Base-by-base conservation (phyloP, 1,139 yeast genomes). In the Suhomyces terraborum region DNA sequence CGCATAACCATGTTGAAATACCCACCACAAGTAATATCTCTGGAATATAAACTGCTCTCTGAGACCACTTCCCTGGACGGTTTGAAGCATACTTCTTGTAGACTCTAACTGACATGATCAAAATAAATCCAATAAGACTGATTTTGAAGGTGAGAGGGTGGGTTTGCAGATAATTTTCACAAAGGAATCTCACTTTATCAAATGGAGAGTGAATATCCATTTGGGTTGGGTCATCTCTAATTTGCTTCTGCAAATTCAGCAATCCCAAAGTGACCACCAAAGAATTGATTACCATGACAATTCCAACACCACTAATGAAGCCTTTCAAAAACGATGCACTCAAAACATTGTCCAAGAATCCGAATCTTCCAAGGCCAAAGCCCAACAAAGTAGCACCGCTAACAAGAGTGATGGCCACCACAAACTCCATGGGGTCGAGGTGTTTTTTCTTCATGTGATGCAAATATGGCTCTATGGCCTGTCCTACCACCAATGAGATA, bases 281-380 rank as follows among this genome's bases (percentile, higher is more conserved):
- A 3, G 96, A 84, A 56, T 87, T 89, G 36, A 88, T 75, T 14
- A 88, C 72, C 93, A 93, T 91, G 8, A 91, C 91, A 13, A 88
- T 58, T 9, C 97, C 98, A n/a, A 93, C 95, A 0, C 95, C 96
- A 34, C 93, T 79, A 30, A 93, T 87, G 59, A 93, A 93, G 0
- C 98, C 98, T 51, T 94, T 77, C 22, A 93, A 69, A 28, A 93
- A 68, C 0, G 96, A 84, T 8, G 88, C 84, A 45, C 94, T 84
- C 41, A 93, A 70, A 0, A 93, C 91, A 47, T 88, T 88, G 54
- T 93, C 97, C 36, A 93, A 69, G 57, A 84, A 93, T 0, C 98
- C 98, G 51, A 89, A 81, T 40, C 97, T 69, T 4, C 88, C 77
- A 24, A 93, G 61, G 0, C 98, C 98, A 46, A 88, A 82, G 1